Percentiles rank a stretch among this genome's conserved stretches.
These are phyloP conservation scores for Paramecium tetraurelia DNA, from an alignment of 73 alveolate species.

Conservation along the genomic window DNA sequence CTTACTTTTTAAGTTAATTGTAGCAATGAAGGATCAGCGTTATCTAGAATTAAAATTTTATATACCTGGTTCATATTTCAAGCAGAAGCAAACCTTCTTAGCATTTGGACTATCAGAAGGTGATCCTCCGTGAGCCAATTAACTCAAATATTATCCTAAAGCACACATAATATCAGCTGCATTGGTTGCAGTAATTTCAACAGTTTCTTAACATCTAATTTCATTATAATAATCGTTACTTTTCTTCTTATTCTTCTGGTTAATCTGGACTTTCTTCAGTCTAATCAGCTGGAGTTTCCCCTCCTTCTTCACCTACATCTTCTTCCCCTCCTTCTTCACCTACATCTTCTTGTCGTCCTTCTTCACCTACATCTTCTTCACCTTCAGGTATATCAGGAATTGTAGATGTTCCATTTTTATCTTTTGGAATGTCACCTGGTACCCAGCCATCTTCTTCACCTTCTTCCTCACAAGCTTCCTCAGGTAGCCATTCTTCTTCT, in stretches of 20 bases:
- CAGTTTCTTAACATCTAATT: conserved; percentile 37
- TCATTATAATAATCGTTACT: not conserved
- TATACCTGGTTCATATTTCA: conserved; percentile 31
- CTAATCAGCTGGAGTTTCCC: not conserved
- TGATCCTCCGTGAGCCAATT: conserved; percentile 50
- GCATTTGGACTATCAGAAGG: conserved; percentile 22
- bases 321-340: not conserved
- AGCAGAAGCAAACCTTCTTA: conserved; percentile 48
- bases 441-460: too few species aligned
- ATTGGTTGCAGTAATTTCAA: conserved; percentile 48
- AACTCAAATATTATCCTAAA: conserved; percentile 34
- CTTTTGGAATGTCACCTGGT: not conserved
- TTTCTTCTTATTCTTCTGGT: conserved; percentile 19
- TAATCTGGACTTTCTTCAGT: not conserved
- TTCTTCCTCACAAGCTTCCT: not conserved
- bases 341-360: too few species aligned
- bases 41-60: not conserved
- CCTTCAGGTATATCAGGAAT: not conserved
- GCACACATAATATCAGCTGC: conserved; percentile 55
- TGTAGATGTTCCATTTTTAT: not conserved
- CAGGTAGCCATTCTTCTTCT: not conserved
- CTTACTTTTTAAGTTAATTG: not conserved
- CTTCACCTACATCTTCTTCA: not conserved
- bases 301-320: conserved; percentile 24
- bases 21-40: conserved; percentile 36